These are phyloP conservation scores for Tolypocladium nubicola DNA, from an alignment of 2,329 filamentous ascomycete genomes.

Conservation along the genomic window DNA sequence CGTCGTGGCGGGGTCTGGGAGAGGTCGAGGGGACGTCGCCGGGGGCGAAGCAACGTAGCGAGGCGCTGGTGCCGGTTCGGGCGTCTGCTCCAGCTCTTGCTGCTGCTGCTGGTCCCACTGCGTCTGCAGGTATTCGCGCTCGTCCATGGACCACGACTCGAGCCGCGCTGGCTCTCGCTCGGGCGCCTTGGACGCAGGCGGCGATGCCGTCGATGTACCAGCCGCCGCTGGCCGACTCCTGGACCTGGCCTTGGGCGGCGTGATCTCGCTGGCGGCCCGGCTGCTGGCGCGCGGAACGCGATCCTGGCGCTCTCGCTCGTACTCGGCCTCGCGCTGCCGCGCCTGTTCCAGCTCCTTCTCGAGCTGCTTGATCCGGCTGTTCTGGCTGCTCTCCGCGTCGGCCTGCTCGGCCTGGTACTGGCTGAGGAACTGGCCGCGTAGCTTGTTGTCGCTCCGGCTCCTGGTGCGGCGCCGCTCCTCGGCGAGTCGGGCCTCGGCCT, in stretches of 20 bases:
- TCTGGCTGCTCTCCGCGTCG: slow-evolving; percentile 37
- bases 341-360: slow-evolving; percentile 60
- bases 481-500: slow-evolving; percentile 55
- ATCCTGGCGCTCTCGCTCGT: slow-evolving; percentile 47
- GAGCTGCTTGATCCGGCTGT: slow-evolving; percentile 64
- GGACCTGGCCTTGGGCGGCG: slow-evolving; percentile 10
- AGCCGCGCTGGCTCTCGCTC: slow-evolving; percentile 30
- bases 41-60: neutral
- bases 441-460: slow-evolving; percentile 52
- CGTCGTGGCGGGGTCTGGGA: slow-evolving; percentile 26
- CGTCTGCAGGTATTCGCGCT: slow-evolving; percentile 52
- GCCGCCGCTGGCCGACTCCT: slow-evolving; percentile 9
- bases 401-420: slow-evolving; percentile 68
- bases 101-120: slow-evolving; percentile 36
- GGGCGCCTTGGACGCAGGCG: neutral
- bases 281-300: slow-evolving; percentile 25
- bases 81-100: slow-evolving; percentile 13
- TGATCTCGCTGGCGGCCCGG: slow-evolving; percentile 8
- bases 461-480: slow-evolving; percentile 55
- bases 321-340: slow-evolving; percentile 51
- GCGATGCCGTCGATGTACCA: slow-evolving; percentile 1
- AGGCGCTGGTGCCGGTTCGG: neutral
- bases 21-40: slow-evolving; percentile 26
- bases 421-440: slow-evolving; percentile 76
- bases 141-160: slow-evolving; percentile 53